These are phyloP conservation scores for Phytopythium vexans DNA, from an alignment of 352 stramenopile genomes.

Conservation along the genomic window DNA sequence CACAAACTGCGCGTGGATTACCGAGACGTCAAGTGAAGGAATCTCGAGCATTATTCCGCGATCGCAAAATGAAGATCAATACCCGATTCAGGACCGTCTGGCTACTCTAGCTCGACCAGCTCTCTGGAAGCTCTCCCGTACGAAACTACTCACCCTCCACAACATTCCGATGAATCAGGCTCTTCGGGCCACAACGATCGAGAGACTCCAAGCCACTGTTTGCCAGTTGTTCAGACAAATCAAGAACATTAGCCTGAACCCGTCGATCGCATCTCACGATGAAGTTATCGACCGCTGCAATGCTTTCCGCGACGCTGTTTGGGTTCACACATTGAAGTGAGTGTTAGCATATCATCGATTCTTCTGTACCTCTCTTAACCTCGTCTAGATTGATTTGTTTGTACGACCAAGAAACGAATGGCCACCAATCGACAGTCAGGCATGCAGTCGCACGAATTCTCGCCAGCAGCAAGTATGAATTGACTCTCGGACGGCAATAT, in stretches of 20 bases:
- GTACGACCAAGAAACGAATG: slow-evolving; percentile 6
- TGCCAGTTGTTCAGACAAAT: slow-evolving; percentile 1
- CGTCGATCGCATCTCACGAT: slow-evolving; percentile 31
- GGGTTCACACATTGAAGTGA: slow-evolving; percentile 66
- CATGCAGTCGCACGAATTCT: slow-evolving; percentile 18
- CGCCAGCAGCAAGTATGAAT: slow-evolving; percentile 33
- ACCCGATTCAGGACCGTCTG: background rate
- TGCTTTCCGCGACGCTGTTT: slow-evolving; percentile 55
- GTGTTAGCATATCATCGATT: slow-evolving; percentile 4
- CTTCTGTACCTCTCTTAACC: slow-evolving; percentile 2
- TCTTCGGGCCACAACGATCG: background rate
- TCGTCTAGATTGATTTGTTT: slow-evolving; percentile 20
- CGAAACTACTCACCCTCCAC: slow-evolving; percentile 9
- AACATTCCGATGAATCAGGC: slow-evolving; percentile 2
- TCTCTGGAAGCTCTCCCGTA: slow-evolving; percentile 18
- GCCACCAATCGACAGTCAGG: slow-evolving; percentile 8
- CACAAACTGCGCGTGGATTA: no score
- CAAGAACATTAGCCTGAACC: slow-evolving; percentile 44
- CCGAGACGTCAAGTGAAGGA: no score
- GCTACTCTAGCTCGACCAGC: slow-evolving; percentile 17
- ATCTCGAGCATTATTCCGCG: background rate
- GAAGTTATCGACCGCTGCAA: slow-evolving; percentile 51
- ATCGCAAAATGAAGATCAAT: background rate
- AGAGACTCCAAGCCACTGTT: background rate
- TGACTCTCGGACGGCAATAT: slow-evolving; percentile 30